phyloP scores from a whole-genome alignment of 176 grass and related monocot species.

The Carex myosuroides region DNA sequence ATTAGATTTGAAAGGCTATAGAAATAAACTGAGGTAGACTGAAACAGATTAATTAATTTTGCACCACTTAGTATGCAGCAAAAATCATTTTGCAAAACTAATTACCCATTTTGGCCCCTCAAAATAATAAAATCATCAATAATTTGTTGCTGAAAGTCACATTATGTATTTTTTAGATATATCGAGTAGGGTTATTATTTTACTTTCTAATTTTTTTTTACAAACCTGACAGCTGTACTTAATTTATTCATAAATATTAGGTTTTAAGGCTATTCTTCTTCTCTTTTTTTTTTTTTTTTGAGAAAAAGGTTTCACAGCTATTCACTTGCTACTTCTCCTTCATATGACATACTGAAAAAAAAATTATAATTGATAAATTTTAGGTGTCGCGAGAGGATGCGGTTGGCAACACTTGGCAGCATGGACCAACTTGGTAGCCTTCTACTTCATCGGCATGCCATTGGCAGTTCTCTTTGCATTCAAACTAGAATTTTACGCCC shows the following conservation, averaged over 20 bases:
- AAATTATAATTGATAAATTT: background rate
- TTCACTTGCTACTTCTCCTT: background rate
- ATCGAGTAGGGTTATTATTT: background rate
- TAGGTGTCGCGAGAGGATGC: conserved; percentile 80
- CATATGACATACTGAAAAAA: background rate
- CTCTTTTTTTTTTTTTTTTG: no score
- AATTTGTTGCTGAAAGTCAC: background rate
- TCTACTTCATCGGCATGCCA: conserved; percentile 83
- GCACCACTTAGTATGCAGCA: background rate
- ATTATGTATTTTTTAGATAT: background rate
- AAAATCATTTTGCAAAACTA: background rate
- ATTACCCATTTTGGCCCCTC: background rate
- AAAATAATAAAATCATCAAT: background rate
- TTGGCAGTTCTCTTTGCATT: conserved; percentile 59
- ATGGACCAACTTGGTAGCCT: conserved; percentile 78
- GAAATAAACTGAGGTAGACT: background rate
- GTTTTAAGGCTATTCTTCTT: no score
- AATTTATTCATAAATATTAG: background rate
- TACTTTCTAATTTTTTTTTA: background rate
- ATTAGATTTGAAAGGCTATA: background rate
- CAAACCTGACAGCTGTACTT: background rate
- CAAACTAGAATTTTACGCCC: conserved; percentile 46
- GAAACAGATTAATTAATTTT: background rate
- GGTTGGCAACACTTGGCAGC: conserved; percentile 90
- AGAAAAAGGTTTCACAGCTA: background rate